Evolutionary conservation across 129 eudicot species (phyloP), one percentile per base, ranked within the genome.

Genomic region (Centella asiatica): DNA sequence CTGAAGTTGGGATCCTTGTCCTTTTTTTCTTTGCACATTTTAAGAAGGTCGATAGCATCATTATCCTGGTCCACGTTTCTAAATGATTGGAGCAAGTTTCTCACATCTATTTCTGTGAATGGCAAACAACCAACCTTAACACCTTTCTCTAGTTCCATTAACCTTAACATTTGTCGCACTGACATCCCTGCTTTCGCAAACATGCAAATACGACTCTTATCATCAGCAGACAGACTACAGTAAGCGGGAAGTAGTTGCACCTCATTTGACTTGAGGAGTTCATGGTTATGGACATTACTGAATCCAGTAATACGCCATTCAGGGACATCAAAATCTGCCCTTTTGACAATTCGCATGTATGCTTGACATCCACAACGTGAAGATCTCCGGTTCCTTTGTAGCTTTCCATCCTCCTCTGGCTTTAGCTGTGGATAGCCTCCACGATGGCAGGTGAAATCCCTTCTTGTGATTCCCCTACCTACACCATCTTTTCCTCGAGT

Each of bases 121-220:
- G 85, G 97, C 69, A 88, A 80, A 72, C 94, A 88, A 49, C 97
- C 97, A 37, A 82, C 60, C 65, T 89, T 85, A 70, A 89, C 83
- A 37, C 95, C 90, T 68, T 85, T 89, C 78, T 89, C 97, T 26
- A 89, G 61, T 72, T 89, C 97, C 88, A 85, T 75, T 58, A 89
- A 69, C 78, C 97, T 82, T 31, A 89, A 57, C 94, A 89, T 89
- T 46, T 89, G 97, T 27, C 95, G 60, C 34, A 85, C 95, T 8
- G 97, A 89, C 90, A 89, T 89, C 68, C 97, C 97, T 29, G 95
- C 89, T 76, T 85, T 85, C 33, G 95, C 88, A 75, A 75, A 89
- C 94, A 89, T 79, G 64, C 95, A 89, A 40, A 89, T 89, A 64
- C 88, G 97, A 57, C 85, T 89, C 69, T 89, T 85, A 72, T 89